phyloP scores from a whole-genome alignment of 2,329 filamentous ascomycete species.

The Clonostachys rosea region DNA sequence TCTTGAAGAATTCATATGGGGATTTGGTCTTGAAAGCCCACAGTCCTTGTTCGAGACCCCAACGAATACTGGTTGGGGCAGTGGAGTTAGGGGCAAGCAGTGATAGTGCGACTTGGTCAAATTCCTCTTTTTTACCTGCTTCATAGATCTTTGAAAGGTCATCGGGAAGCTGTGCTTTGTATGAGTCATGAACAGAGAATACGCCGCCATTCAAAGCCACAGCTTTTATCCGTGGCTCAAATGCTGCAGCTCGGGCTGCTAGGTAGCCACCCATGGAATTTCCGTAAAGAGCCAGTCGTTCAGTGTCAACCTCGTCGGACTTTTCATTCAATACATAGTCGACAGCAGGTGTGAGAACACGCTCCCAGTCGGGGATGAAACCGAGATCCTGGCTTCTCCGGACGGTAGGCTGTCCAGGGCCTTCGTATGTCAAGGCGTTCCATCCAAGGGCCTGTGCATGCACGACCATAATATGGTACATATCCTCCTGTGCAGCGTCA shows the following conservation, averaged over 20 bases:
- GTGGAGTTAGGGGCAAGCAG: neutral
- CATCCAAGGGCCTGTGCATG: slow-evolving; percentile 29
- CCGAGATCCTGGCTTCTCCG: slow-evolving; percentile 31
- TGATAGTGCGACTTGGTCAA: slow-evolving; percentile 9
- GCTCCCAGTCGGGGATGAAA: slow-evolving; percentile 38
- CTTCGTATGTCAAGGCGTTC: slow-evolving; percentile 37
- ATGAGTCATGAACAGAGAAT: slow-evolving; percentile 11
- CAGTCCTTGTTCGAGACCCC: slow-evolving; percentile 14
- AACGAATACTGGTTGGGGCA: slow-evolving; percentile 7
- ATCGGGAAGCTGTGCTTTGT: neutral
- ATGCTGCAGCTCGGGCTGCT: slow-evolving; percentile 31
- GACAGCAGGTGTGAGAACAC: slow-evolving; percentile 29
- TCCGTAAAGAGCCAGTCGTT: slow-evolving; percentile 27
- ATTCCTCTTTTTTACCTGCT: neutral
- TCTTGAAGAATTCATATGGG: slow-evolving; percentile 10
- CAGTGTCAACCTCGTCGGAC: slow-evolving; percentile 3
- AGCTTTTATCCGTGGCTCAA: slow-evolving; percentile 35
- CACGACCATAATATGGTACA: slow-evolving; percentile 26
- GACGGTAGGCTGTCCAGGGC: slow-evolving; percentile 35
- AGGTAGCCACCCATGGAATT: slow-evolving; percentile 34
- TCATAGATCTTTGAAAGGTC: neutral
- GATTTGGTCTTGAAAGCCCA: slow-evolving; percentile 16
- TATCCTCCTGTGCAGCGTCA: slow-evolving; percentile 37
- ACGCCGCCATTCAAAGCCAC: slow-evolving; percentile 31
- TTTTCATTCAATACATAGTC: slow-evolving; percentile 19